Evolutionary conservation across 2,329 filamentous ascomycete species (phyloP).

Genomic region (Alternaria arborescens): DNA sequence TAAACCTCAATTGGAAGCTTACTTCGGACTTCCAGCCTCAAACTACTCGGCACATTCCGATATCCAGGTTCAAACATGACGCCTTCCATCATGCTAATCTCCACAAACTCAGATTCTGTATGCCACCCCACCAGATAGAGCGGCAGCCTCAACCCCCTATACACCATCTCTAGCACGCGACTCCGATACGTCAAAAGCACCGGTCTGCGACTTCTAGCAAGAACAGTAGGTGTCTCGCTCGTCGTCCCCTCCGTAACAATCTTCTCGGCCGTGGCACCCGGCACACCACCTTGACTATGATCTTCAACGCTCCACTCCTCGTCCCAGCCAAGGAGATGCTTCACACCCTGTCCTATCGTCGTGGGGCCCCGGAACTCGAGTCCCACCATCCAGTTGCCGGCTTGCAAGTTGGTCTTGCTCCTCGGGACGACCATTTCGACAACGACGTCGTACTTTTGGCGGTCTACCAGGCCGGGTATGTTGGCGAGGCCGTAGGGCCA

Average conservation of each 20-base stretch:
- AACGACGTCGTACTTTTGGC: constrained; percentile 84
- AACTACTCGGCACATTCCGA: constrained; percentile 61
- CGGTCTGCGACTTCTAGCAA: constrained; percentile 70
- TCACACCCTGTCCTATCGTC: constrained; percentile 17
- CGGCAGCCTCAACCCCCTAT: constrained; percentile 58
- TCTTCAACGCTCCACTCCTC: constrained; percentile 44
- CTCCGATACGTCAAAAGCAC: constrained; percentile 83
- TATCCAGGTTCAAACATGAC: constrained; percentile 69
- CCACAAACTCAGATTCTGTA: constrained; percentile 69
- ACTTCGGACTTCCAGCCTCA: constrained; percentile 74
- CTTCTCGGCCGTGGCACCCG: constrained; percentile 20
- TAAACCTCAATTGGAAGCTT: constrained; percentile 80
- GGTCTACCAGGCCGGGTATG: constrained; percentile 60
- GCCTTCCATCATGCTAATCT: constrained; percentile 76
- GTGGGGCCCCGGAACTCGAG: constrained; percentile 68
- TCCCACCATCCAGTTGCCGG: constrained; percentile 95
- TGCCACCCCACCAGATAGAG: constrained; percentile 74
- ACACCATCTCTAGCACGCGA: constrained; percentile 38
- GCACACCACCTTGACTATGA: constrained; percentile 23
- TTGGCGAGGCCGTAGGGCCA: constrained; percentile 62
- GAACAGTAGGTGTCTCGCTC: constrained; percentile 32
- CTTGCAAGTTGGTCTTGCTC: constrained; percentile 75
- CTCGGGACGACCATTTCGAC: constrained; percentile 79
- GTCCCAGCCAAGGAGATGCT: constrained; percentile 39
- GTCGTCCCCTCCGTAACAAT: not conserved